Base-by-base conservation (phyloP, 208 protist genomes). In the Leishmania lainsoni region DNA sequence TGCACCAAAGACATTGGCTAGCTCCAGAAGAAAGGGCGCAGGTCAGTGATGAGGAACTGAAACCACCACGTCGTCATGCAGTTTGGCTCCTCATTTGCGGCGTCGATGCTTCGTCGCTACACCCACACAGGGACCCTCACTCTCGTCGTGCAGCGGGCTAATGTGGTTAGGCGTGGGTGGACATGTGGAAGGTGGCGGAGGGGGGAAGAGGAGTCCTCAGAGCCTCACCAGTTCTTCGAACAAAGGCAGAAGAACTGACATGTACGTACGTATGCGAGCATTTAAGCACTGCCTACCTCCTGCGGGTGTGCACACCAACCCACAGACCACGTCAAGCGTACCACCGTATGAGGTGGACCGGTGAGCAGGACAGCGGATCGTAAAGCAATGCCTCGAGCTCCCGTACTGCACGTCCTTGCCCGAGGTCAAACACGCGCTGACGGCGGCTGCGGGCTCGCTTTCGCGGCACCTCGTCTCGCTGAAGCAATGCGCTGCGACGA, bases 351-450 rank as follows among this genome's bases (percentile, higher is more conserved):
- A 81, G 81, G 32, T 85, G 61, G 14, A 81, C 81, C 17, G 77
- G 69, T 17, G 81, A 68, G 72, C 81, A 85, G 9, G 74, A 70
- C 4, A 76, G 68, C 0, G 81, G 72, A 39, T 85, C 81, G 61
- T 59, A 75, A n/a, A 85, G 54, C 39, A 78, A 16, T 0, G 81
- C 39, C 61, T 78, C 72, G 39, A 85, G 52, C 77, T 73, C 54
- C 5, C 81, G 81, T 6, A 66, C 63, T 17, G 61, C 59, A 3
- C 81, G 81, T 5, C 81, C 76, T 22, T 66, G 77, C 42, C 45
- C 12, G 16, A 85, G 72, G 66, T 85, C 77, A 48, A 85, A 81
- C 2, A 70, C 81, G 58, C 81, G 81, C 35, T 85, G 81, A 61
- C 39, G 81, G n/a, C 81, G 81, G 48, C 81, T 81, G 32, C 32